Conservation (phyloP, 2,329 filamentous ascomycete genomes). For the Scedosporium dehoogii region DNA sequence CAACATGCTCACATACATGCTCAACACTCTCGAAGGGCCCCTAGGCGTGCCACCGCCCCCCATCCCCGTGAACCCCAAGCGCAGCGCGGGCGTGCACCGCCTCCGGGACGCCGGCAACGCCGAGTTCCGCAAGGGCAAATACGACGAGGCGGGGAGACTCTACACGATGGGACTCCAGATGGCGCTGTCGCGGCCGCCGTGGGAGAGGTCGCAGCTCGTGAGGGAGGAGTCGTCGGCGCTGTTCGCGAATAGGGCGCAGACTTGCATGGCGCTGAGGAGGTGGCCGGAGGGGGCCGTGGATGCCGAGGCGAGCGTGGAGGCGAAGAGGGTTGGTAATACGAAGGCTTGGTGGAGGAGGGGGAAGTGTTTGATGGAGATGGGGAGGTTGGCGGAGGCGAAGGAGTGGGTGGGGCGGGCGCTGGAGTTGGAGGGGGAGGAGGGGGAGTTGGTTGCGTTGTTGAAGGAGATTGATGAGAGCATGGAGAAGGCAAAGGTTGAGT, state of each 20-base stretch:
- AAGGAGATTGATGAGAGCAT: slow-evolving; percentile 48
- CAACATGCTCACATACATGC: slow-evolving; percentile 66
- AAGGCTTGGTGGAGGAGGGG: slow-evolving; percentile 93
- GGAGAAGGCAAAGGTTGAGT: slow-evolving; percentile 24
- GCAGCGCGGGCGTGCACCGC: slow-evolving; percentile 77
- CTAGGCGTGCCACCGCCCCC: slow-evolving; percentile 70
- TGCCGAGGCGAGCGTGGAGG: slow-evolving; percentile 79
- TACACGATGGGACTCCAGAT: slow-evolving; percentile 86
- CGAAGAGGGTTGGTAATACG: slow-evolving; percentile 75
- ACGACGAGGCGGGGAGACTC: slow-evolving; percentile 65
- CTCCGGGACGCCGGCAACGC: slow-evolving; percentile 80
- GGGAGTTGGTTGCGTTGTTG: slow-evolving; percentile 52
- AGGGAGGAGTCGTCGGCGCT: slow-evolving; percentile 74
- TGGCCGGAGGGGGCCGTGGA: slow-evolving; percentile 87
- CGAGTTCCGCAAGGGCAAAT: slow-evolving; percentile 68
- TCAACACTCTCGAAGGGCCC: slow-evolving; percentile 54
- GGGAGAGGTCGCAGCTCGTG: slow-evolving; percentile 79
- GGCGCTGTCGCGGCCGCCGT: slow-evolving; percentile 70
- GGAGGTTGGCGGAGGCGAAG: slow-evolving; percentile 68
- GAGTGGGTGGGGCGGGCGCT: slow-evolving; percentile 68
- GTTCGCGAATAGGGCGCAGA: slow-evolving; percentile 82
- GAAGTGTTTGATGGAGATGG: slow-evolving; percentile 85
- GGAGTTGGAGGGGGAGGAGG: slow-evolving; percentile 70
- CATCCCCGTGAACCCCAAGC: slow-evolving; percentile 86
- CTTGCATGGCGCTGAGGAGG: slow-evolving; percentile 68